Percentiles rank a stretch among this genome's conserved stretches.
These are phyloP conservation scores for Xylaria intraflava DNA, from an alignment of 495 filamentous ascomycete species.

Conservation along the genomic window DNA sequence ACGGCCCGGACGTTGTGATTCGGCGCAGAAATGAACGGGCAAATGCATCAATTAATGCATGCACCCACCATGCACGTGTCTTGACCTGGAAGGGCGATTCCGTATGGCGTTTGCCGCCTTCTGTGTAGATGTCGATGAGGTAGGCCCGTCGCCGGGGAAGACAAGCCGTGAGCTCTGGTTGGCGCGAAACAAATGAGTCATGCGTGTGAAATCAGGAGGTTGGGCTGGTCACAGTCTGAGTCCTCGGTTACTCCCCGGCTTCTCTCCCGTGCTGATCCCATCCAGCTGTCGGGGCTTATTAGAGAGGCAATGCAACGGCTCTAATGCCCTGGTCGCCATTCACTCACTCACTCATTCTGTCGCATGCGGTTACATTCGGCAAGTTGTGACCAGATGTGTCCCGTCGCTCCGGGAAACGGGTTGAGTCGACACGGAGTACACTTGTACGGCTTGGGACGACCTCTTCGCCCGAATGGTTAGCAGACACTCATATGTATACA, in stretches of 20 bases:
- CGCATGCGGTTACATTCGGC: background rate
- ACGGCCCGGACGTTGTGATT: background rate
- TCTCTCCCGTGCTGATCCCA: background rate
- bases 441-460: background rate
- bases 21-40: background rate
- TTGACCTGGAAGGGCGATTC: background rate
- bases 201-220: constrained; percentile 20
- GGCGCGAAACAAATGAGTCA: constrained; percentile 25
- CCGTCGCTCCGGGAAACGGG: background rate
- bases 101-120: constrained; percentile 3
- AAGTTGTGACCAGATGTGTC: background rate
- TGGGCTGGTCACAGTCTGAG: constrained; percentile 11
- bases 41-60: background rate
- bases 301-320: background rate
- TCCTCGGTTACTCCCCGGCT: constrained; percentile 8
- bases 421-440: too few relatives aligned
- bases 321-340: too few relatives aligned
- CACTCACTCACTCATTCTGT: too few relatives aligned
- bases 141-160: background rate
- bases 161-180: constrained; percentile 4
- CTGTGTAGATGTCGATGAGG: background rate
- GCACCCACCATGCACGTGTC: background rate
- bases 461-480: background rate
- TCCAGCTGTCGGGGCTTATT: background rate
- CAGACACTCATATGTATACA: background rate